Evolutionary conservation across 306 rosid genomes (phyloP).

Genomic region (Fragaria vesca): DNA sequence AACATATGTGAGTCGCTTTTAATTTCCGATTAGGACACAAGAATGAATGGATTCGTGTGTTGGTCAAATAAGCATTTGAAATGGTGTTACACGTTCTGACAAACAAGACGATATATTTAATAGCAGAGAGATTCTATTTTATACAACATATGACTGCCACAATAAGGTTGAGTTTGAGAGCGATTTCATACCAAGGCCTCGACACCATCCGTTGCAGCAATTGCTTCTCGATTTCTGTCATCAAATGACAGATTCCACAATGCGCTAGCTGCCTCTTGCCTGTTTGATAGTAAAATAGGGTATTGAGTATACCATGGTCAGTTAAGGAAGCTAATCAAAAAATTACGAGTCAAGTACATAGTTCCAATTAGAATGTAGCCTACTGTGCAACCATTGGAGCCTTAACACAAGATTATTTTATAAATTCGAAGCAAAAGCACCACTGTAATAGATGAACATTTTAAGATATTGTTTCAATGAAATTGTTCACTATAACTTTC

Average conservation of each 20-base stretch:
- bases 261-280: conserved; percentile 99
- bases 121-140: too few species aligned
- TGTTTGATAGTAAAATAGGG: conserved; percentile 26
- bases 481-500: background rate
- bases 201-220: conserved; percentile 94
- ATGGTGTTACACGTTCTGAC: too few species aligned
- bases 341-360: background rate
- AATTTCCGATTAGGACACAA: background rate
- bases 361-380: background rate
- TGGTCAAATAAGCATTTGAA: background rate
- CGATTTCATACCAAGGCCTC: conserved; percentile 83
- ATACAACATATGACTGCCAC: background rate
- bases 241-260: conserved; percentile 98
- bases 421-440: background rate
- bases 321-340: background rate
- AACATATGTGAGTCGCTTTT: background rate
- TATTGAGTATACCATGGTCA: background rate
- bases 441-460: background rate
- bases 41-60: too few species aligned
- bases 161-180: conserved; percentile 1
- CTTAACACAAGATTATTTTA: conserved; percentile 6
- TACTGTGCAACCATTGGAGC: background rate
- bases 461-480: background rate
- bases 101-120: too few species aligned
- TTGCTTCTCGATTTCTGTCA: conserved; percentile 97